Evolutionary conservation across 2,329 filamentous ascomycete genomes (phyloP).

Genomic region (Niveomyces coronatus): DNA sequence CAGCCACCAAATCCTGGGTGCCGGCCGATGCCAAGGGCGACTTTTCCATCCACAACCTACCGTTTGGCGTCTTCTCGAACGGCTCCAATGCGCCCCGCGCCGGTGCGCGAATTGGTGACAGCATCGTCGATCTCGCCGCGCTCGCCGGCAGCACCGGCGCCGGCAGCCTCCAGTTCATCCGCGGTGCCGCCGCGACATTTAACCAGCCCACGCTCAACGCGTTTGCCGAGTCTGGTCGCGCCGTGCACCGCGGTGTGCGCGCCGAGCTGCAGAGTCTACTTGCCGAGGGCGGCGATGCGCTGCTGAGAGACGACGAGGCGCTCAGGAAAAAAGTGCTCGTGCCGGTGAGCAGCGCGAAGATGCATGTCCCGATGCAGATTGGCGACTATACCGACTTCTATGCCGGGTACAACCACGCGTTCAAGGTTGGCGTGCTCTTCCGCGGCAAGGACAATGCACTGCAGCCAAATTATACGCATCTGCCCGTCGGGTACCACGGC

Average conservation of each 20-base stretch:
- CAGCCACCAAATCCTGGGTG: slow-evolving; percentile 9
- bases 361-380: slow-evolving; percentile 65
- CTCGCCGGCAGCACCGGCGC: slow-evolving; percentile 10
- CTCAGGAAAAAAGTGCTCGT: slow-evolving; percentile 21
- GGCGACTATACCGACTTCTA: slow-evolving; percentile 84
- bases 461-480: slow-evolving; percentile 70
- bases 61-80: slow-evolving; percentile 64
- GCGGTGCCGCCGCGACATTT: slow-evolving; percentile 21
- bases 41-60: slow-evolving; percentile 65
- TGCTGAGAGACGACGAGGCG: slow-evolving; percentile 26
- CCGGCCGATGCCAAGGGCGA: slow-evolving; percentile 13
- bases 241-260: slow-evolving; percentile 60
- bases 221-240: slow-evolving; percentile 60
- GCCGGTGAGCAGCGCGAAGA: slow-evolving; percentile 38
- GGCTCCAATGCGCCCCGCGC: slow-evolving; percentile 41
- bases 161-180: slow-evolving; percentile 15
- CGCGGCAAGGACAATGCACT: slow-evolving; percentile 63
- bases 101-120: slow-evolving; percentile 58
- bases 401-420: slow-evolving; percentile 69
- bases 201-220: slow-evolving; percentile 51
- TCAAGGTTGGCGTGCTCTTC: slow-evolving; percentile 59
- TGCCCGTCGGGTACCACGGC: slow-evolving; percentile 75
- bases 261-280: slow-evolving; percentile 54
- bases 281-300: slow-evolving; percentile 39
- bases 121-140: slow-evolving; percentile 49